A percentile compares a stretch with the other conserved stretches of the same genome.
Conservation (phyloP, 192 early-diverging fungal genomes). For the Linnemannia hyalina region DNA sequence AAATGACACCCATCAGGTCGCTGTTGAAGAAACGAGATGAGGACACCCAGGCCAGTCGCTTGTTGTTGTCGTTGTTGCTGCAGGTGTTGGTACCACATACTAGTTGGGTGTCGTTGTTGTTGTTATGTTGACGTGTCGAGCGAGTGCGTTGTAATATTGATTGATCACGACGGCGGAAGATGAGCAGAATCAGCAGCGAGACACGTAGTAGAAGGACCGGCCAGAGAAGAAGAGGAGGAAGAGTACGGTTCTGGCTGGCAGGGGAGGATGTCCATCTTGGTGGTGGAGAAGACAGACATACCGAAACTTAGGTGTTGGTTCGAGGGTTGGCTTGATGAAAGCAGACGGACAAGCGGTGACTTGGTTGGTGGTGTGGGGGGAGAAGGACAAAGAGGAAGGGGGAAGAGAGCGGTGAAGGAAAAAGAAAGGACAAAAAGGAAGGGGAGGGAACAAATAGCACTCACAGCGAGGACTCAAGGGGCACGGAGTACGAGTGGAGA, state of each 20-base stretch:
- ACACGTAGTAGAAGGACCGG: not conserved
- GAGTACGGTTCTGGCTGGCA: not conserved
- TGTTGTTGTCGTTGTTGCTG: not conserved
- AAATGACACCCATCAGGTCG: not conserved
- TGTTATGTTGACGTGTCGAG: too few relatives aligned
- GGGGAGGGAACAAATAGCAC: too few relatives aligned
- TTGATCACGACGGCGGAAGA: slow-evolving; percentile 16
- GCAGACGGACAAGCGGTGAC: too few relatives aligned
- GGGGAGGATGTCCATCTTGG: slow-evolving; percentile 57
- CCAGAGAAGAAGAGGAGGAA: not conserved
- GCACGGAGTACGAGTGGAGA: not conserved
- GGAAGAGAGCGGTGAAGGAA: too few relatives aligned
- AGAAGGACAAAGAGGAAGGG: too few relatives aligned
- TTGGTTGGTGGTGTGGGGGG: not conserved
- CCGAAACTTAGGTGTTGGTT: slow-evolving; percentile 20
- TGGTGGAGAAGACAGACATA: slow-evolving; percentile 57
- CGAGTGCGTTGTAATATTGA: not conserved
- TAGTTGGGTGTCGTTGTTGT: not conserved
- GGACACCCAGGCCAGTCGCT: not conserved
- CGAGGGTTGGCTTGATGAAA: not conserved
- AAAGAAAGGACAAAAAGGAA: too few relatives aligned
- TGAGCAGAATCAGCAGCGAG: slow-evolving; percentile 9
- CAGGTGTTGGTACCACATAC: not conserved
- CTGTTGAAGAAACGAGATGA: not conserved
- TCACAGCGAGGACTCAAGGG: too few relatives aligned